phyloP scores from a whole-genome alignment of 208 protist species.

The Acanthamoeba lenticulata region DNA sequence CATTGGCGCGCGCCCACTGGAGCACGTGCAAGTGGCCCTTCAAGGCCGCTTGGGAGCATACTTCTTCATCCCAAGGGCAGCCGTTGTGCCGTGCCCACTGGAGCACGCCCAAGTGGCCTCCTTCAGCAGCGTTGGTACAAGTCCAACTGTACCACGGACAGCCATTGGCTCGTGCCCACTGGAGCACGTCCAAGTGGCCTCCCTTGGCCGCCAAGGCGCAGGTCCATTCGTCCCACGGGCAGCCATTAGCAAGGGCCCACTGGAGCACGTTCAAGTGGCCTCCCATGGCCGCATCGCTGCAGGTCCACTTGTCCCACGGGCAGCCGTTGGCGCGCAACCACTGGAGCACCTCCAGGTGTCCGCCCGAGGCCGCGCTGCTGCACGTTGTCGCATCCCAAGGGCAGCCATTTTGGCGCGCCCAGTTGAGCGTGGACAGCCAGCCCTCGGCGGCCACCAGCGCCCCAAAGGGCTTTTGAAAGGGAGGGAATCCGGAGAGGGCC shows the following conservation, averaged over 20 bases:
- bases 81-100: background rate
- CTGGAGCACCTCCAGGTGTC: background rate
- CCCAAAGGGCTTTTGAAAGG: no score
- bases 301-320: background rate
- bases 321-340: background rate
- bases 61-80: background rate
- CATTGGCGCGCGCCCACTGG: background rate
- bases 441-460: no score
- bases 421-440: background rate
- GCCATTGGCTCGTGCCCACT: background rate
- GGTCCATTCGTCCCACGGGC: background rate
- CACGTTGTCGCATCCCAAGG: background rate
- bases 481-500: no score
- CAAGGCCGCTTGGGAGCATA: background rate
- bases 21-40: background rate
- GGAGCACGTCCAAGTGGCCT: background rate
- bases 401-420: background rate
- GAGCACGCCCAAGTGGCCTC: background rate
- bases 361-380: no score
- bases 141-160: background rate
- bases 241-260: background rate
- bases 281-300: background rate
- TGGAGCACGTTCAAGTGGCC: background rate
- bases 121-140: background rate
- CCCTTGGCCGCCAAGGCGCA: background rate